These are phyloP conservation scores for Colletotrichum chrysophilum DNA, from an alignment of 2,329 filamentous ascomycete species.

Conservation along the genomic window DNA sequence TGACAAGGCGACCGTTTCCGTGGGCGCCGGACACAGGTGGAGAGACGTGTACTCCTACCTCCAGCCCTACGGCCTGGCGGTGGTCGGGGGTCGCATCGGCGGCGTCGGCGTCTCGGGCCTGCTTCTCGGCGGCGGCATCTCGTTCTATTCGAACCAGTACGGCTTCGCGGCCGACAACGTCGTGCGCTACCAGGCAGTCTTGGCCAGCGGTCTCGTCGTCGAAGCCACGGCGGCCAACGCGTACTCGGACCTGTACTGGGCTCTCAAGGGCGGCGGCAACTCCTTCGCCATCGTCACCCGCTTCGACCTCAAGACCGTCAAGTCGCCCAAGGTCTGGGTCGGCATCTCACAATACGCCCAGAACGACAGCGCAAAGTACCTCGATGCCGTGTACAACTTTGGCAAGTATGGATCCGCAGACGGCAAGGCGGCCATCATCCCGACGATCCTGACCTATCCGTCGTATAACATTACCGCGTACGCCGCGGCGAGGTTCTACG, in stretches of 20 bases:
- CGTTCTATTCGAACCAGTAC: constrained; percentile 33
- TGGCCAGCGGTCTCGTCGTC: constrained; percentile 42
- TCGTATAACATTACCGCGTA: constrained; percentile 20
- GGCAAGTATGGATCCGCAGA: constrained; percentile 18
- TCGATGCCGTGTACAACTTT: constrained; percentile 25
- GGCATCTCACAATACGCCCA: constrained; percentile 17
- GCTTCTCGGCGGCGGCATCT: constrained; percentile 36
- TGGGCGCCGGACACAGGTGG: constrained; percentile 36
- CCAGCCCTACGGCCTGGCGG: constrained; percentile 26
- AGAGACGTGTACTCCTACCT: constrained; percentile 32
- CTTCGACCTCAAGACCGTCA: constrained; percentile 29
- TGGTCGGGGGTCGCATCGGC: constrained; percentile 31
- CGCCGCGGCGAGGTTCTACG: constrained; percentile 20
- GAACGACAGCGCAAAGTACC: constrained; percentile 6
- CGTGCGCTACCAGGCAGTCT: constrained; percentile 45
- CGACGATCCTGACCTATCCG: constrained; percentile 19
- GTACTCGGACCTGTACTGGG: constrained; percentile 40
- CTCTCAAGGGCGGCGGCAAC: constrained; percentile 38
- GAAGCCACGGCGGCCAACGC: constrained; percentile 34
- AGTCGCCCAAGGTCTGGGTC: constrained; percentile 5
- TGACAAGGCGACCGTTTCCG: constrained; percentile 30
- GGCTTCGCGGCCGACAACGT: constrained; percentile 33
- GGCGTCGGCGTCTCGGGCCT: constrained; percentile 33
- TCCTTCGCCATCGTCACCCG: constrained; percentile 42
- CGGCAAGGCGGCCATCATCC: constrained; percentile 22